Evolutionary conservation across 1,139 yeast genomes (phyloP), one percentile per base, ranked within the genome.

Genomic region (Protomyces macrosporus): DNA sequence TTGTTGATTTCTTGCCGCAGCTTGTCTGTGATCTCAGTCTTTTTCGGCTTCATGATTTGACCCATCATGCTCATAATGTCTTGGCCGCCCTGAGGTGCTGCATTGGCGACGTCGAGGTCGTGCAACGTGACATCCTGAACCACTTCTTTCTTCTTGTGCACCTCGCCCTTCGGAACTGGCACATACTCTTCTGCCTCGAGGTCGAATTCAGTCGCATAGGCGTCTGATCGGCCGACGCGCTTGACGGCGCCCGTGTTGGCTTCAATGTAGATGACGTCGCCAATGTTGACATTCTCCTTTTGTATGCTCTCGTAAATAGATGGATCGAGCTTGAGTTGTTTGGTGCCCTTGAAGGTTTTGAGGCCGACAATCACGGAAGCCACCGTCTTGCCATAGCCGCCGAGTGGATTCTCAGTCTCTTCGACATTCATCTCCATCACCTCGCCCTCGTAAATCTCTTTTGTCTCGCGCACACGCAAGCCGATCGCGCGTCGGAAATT

Each of bases 21-120:
- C 75, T 95, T 93, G 72, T 93, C 98, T 54, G 98, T 95, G 72
- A 93, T 93, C 77, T 93, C 99, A n/a, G 99, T 93, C 78, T 93
- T 93, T 71, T 88, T 87, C 65, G 98, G 98, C 78, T 91, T 93
- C 79, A 93, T 81, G 69, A 93, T 80, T 78, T 93, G 98, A 53
- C 98, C 98, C 98, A 93, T 93, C 96, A 95, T 90, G 6, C 97
- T 90, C 73, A 93, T 82, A 60, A 95, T 96, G 74, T 93, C 98
- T 77, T 95, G 98, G 39, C 98, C 98, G 69, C 98, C 98, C 58
- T 93, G 98, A 12, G 99, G 98, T 72, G 91, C 84, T 1, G 98
- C 91, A 73, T 93, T 93, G 60, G 98, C 98, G 58, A 90, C 87
- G 76, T 93, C 99, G 73, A 93, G 80, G 74, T 93, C 99, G 74